phyloP scores from a whole-genome alignment of 148 eudicot genomes.

The Chenopodium suecicum region DNA sequence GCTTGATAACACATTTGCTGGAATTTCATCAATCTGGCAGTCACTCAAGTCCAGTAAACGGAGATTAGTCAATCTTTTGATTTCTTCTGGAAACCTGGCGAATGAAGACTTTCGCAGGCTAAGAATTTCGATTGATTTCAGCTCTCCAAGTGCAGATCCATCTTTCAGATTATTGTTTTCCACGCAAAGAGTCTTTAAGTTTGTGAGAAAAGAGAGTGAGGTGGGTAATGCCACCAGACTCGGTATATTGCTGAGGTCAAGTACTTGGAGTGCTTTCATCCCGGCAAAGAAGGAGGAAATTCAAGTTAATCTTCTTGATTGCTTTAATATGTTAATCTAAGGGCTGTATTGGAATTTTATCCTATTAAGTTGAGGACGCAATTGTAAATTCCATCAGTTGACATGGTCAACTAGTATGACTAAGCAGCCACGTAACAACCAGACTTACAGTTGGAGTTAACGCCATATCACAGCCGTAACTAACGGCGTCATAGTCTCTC shows the following conservation, averaged over 20 bases:
- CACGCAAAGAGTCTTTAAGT: conserved; percentile 33
- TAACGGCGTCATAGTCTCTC: no score
- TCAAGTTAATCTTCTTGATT: no score
- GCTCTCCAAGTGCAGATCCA: conserved; percentile 30
- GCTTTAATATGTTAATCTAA: no score
- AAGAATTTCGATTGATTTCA: conserved; percentile 42
- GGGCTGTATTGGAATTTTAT: no score
- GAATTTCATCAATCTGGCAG: conserved; percentile 20
- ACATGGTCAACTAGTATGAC: no score
- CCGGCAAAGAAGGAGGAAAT: conserved; percentile 25
- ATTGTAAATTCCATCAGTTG: no score
- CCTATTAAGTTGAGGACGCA: no score
- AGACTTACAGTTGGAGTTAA: no score
- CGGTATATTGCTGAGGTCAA: conserved; percentile 29
- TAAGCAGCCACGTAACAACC: no score
- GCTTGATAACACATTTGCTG: conserved; percentile 29
- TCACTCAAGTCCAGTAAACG: conserved; percentile 36
- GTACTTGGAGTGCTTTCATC: conserved; percentile 41
- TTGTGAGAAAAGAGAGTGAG: conserved; percentile 32
- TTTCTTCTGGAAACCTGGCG: conserved; percentile 34
- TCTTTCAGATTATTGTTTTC: conserved; percentile 28
- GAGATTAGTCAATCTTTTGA: conserved; percentile 28
- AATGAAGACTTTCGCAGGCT: conserved; percentile 33
- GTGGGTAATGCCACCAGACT: conserved; percentile 20
- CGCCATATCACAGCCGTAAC: no score